These are phyloP conservation scores for Exophiala sideris DNA, from an alignment of 2,329 filamentous ascomycete species.

Conservation along the genomic window DNA sequence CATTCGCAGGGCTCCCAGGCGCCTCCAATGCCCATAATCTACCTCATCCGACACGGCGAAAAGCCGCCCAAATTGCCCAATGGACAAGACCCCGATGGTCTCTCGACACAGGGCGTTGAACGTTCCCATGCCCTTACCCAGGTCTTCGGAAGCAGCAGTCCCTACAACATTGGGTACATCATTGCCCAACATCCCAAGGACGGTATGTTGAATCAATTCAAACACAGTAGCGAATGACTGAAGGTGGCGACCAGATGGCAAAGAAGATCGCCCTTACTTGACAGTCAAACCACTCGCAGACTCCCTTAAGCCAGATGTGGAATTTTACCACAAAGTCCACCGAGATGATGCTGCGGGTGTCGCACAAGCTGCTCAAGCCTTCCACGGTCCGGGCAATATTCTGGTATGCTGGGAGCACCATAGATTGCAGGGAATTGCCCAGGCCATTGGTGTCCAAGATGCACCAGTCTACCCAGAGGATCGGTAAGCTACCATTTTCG, in stretches of 20 bases:
- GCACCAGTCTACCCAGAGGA: slow-evolving; percentile 51
- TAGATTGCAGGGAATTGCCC: slow-evolving; percentile 50
- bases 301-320: slow-evolving; percentile 21
- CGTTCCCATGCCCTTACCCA: slow-evolving; percentile 58
- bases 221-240: neutral
- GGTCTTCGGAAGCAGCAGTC: slow-evolving; percentile 53
- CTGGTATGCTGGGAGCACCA: slow-evolving; percentile 63
- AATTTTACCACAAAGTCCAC: slow-evolving; percentile 30
- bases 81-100: slow-evolving; percentile 35
- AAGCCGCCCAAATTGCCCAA: slow-evolving; percentile 51
- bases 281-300: slow-evolving; percentile 56
- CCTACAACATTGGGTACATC: slow-evolving; percentile 57
- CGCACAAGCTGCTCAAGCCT: slow-evolving; percentile 47
- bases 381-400: slow-evolving; percentile 53
- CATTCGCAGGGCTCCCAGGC: neutral
- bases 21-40: slow-evolving; percentile 48
- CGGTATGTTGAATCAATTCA: slow-evolving; percentile 1
- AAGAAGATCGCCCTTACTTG: slow-evolving; percentile 51
- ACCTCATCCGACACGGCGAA: slow-evolving; percentile 63
- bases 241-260: slow-evolving; percentile 42
- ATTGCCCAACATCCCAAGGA: slow-evolving; percentile 55
- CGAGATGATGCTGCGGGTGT: slow-evolving; percentile 57
- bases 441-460: slow-evolving; percentile 50
- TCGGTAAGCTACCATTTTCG: slow-evolving; percentile 32
- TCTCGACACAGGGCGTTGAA: slow-evolving; percentile 51